Evolutionary conservation across 176 grass and related monocot genomes (phyloP).

Genomic region (Oryza meridionalis): DNA sequence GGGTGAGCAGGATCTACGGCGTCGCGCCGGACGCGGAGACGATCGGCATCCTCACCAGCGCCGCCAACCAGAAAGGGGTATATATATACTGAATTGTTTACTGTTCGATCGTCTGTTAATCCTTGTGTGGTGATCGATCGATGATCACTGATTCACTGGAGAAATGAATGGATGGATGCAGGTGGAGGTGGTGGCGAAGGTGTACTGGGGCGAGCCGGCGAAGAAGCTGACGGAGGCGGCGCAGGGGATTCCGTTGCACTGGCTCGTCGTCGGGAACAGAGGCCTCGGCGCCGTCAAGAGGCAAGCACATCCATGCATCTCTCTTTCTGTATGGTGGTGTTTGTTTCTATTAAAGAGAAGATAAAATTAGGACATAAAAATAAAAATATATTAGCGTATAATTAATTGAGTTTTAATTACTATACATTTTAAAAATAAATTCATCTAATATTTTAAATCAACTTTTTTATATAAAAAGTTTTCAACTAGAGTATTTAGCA

Average conservation of each 20-base stretch:
- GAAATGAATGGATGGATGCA: background rate
- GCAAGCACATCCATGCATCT: background rate
- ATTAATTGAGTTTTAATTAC: too few relatives aligned
- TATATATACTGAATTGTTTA: too few relatives aligned
- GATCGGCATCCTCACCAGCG: constrained; percentile 40
- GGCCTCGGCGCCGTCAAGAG: constrained; percentile 53
- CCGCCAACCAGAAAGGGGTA: constrained; percentile 41
- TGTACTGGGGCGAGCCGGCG: constrained; percentile 60
- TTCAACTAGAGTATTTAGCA: too few relatives aligned
- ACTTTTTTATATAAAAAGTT: too few relatives aligned
- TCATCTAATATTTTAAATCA: too few relatives aligned
- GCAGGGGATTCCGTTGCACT: constrained; percentile 56
- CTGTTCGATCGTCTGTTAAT: too few relatives aligned
- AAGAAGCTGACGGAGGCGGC: constrained; percentile 54
- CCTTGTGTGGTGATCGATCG: too few relatives aligned
- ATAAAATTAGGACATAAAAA: too few relatives aligned
- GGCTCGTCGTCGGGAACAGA: constrained; percentile 55
- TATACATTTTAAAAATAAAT: too few relatives aligned
- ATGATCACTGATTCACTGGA: background rate
- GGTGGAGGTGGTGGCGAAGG: constrained; percentile 60
- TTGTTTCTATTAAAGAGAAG: too few relatives aligned
- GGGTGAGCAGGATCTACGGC: constrained; percentile 53
- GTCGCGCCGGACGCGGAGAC: constrained; percentile 54
- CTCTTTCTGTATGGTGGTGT: too few relatives aligned
- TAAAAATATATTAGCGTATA: too few relatives aligned